These are phyloP conservation scores for Coffea canephora DNA, from an alignment of 257 asterid species.

Conservation along the genomic window DNA sequence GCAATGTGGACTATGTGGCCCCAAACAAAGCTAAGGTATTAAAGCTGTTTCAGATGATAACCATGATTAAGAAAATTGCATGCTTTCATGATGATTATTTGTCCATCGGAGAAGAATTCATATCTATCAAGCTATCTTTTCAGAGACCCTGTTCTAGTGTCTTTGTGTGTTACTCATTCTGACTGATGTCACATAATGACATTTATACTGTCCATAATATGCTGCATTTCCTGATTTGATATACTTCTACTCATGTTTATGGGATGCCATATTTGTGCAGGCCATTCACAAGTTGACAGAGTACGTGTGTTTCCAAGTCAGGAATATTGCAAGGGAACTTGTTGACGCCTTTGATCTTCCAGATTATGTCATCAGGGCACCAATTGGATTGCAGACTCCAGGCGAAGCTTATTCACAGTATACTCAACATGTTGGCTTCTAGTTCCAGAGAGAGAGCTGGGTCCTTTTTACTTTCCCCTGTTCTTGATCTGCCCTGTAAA, in stretches of 20 bases:
- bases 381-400: constrained; percentile 78
- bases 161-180: background rate
- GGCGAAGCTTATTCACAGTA: constrained; percentile 74
- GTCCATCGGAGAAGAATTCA: background rate
- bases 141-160: background rate
- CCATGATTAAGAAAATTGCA: background rate
- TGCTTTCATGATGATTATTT: background rate
- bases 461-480: background rate
- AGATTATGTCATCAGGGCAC: constrained; percentile 86
- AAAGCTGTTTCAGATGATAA: background rate
- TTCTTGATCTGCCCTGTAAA: background rate
- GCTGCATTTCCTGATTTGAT: background rate
- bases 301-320: constrained; percentile 84
- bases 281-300: constrained; percentile 94
- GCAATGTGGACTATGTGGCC: constrained; percentile 92
- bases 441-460: background rate
- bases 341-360: constrained; percentile 96
- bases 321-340: constrained; percentile 71
- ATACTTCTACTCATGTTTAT: background rate
- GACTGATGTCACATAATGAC: background rate
- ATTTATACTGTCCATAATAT: too few relatives aligned
- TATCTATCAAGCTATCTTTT: background rate
- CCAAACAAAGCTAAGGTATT: constrained; percentile 98
- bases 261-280: constrained; percentile 38
- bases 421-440: constrained; percentile 76